Evolutionary conservation across 2,329 filamentous ascomycete species (phyloP).

Genomic region (Rutstroemia sp.): DNA sequence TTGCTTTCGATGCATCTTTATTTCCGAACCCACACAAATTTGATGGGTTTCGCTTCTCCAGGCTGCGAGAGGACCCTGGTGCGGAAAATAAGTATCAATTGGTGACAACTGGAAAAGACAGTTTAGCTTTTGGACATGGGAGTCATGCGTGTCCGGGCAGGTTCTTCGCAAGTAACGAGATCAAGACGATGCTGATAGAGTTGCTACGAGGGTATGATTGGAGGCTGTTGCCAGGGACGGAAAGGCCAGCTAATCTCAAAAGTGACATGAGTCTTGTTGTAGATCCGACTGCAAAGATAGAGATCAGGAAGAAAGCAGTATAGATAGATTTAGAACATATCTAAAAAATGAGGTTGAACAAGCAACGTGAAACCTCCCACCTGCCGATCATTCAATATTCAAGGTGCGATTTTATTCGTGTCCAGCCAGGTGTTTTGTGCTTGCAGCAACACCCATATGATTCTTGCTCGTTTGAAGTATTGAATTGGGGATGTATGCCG

Average conservation of each 20-base stretch:
- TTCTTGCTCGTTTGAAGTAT: no score
- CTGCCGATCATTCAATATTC: no score
- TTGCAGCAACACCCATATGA: no score
- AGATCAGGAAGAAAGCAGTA: neutral
- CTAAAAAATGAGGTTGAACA: no score
- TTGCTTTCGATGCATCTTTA: neutral
- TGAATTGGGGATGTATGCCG: no score
- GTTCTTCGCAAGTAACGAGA: slow-evolving; percentile 32
- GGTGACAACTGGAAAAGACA: slow-evolving; percentile 27
- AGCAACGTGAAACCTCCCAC: no score
- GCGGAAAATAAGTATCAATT: slow-evolving; percentile 22
- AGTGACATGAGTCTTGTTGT: slow-evolving; percentile 5
- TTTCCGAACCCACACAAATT: slow-evolving; percentile 8
- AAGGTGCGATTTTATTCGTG: no score
- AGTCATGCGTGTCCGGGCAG: slow-evolving; percentile 36
- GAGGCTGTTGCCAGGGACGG: neutral
- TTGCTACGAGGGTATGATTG: slow-evolving; percentile 29
- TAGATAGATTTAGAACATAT: no score
- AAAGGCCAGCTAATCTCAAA: neutral
- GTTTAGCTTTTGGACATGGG: slow-evolving; percentile 33
- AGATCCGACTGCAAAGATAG: neutral
- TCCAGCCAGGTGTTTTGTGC: no score
- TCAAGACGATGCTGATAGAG: slow-evolving; percentile 28
- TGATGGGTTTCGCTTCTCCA: slow-evolving; percentile 12
- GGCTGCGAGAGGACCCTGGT: slow-evolving; percentile 1